Base-by-base conservation (phyloP, 306 rosid species). In the Lathyrus oleraceus region DNA sequence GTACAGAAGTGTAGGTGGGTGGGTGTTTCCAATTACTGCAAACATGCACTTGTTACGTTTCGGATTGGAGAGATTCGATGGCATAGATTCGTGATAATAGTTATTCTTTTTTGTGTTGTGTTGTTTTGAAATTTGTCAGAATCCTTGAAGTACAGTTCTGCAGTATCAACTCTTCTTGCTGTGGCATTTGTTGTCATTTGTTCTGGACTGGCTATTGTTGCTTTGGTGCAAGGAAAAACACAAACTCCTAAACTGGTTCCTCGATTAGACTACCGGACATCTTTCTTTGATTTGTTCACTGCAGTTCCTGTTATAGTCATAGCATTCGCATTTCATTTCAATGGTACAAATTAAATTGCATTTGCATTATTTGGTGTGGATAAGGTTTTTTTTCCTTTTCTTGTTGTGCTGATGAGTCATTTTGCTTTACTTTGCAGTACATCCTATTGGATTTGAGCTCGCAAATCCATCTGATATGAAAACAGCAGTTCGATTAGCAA, bases 221-320 rank as follows among this genome's bases (percentile, higher is more conserved):
- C 95, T 16, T 44, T 94, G 12, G 59, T 85, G 61, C 76, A 85
- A 81, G 99, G 99, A 43, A 88, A 88, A 78, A 79, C 91, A 45
- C 65, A 81, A 52, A 80, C 70, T 47, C 93, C 96, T 32, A 88
- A 86, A 83, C 35, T 86, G 76, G 38, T 94, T 45, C 99, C 99
- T 57, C 70, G 71, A 8, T 65, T 94, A 43, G 88, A 86, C 70
- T 17, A 82, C 48, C 86, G 80, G 53, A 85, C 89, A 23, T 77
- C 97, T 43, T 83, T 94, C 92, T 87, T 91, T 82, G 92, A 94
- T 56, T 91, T 94, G 13, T 94, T 94, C 83, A 94, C 99, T 30
- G 91, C 94, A 11, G 92, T 94, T 16, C 99, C 99, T 0, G 97
- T 94, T 77, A 83, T 94, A 17, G 97, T 94, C 74, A 88, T 96